These are phyloP conservation scores for Hysterangium stoloniferum DNA, from an alignment of 768 basidiomycete species.

Conservation along the genomic window DNA sequence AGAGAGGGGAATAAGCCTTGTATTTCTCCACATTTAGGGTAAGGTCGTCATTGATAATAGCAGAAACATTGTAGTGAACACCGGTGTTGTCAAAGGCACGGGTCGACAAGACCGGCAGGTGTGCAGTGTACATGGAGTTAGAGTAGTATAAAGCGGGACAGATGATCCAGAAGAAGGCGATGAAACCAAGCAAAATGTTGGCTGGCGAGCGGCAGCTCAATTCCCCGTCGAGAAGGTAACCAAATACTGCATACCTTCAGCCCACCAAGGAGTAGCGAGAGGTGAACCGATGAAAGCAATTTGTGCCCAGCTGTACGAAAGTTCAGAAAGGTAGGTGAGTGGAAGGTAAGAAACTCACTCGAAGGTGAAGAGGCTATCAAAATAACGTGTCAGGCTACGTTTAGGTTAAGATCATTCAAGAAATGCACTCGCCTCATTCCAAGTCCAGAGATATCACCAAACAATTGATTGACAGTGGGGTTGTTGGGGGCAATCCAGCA, in stretches of 20 bases:
- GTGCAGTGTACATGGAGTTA: slow-evolving; percentile 33
- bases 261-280: slow-evolving; percentile 61
- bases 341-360: not conserved
- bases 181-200: slow-evolving; percentile 26
- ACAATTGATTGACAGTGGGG: slow-evolving; percentile 61
- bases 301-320: slow-evolving; percentile 28
- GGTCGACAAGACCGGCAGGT: slow-evolving; percentile 47
- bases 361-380: slow-evolving; percentile 5
- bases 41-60: slow-evolving; percentile 50
- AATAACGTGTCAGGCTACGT: too few species aligned
- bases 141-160: slow-evolving; percentile 49
- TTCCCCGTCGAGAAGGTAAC: too few species aligned
- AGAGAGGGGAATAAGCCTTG: slow-evolving; percentile 71
- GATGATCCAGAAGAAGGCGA: slow-evolving; percentile 51
- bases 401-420: not conserved
- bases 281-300: slow-evolving; percentile 64
- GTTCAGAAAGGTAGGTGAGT: slow-evolving; percentile 49
- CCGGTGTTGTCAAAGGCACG: slow-evolving; percentile 72
- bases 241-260: slow-evolving; percentile 13
- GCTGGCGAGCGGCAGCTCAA: slow-evolving; percentile 25
- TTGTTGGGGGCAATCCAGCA: slow-evolving; percentile 69
- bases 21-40: slow-evolving; percentile 61
- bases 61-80: slow-evolving; percentile 48
- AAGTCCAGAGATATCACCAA: slow-evolving; percentile 35
- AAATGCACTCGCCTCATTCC: slow-evolving; percentile 13